Percentiles rank a stretch among this genome's conserved stretches.
Evolutionary conservation across 176 grass and related monocot genomes (phyloP).

Genomic region (Musa itinerans): DNA sequence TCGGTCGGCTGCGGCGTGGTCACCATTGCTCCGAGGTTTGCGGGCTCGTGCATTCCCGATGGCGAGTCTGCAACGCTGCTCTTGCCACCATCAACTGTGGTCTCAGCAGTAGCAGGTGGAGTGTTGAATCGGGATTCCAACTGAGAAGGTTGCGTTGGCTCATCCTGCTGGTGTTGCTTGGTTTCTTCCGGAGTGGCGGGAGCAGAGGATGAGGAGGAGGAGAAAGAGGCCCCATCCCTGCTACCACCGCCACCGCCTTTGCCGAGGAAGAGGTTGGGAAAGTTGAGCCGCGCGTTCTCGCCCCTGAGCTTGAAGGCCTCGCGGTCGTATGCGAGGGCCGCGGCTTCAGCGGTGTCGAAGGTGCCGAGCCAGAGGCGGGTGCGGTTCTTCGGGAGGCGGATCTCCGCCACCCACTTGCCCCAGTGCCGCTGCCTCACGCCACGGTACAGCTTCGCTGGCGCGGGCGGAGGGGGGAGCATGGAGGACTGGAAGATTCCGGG

Average conservation of each 20-base stretch:
- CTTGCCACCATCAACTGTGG: slow-evolving; percentile 16
- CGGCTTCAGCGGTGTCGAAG: slow-evolving; percentile 72
- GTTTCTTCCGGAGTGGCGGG: slow-evolving; percentile 25
- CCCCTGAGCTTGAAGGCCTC: slow-evolving; percentile 27
- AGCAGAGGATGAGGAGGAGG: slow-evolving; percentile 19
- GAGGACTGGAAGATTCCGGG: neutral
- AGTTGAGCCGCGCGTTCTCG: slow-evolving; percentile 27
- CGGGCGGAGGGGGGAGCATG: neutral
- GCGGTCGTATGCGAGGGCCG: slow-evolving; percentile 19
- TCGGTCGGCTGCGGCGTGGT: slow-evolving; percentile 15
- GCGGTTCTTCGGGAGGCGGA: slow-evolving; percentile 64
- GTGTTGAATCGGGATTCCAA: slow-evolving; percentile 1
- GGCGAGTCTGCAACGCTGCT: slow-evolving; percentile 33
- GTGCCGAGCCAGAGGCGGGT: slow-evolving; percentile 86
- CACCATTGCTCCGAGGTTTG: slow-evolving; percentile 17
- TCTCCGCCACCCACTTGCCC: slow-evolving; percentile 89
- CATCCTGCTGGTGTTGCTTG: neutral
- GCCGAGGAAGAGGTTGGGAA: slow-evolving; percentile 20
- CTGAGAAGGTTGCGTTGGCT: neutral
- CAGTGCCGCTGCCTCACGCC: slow-evolving; percentile 73
- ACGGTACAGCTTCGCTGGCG: slow-evolving; percentile 58
- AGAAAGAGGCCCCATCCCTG: slow-evolving; percentile 25
- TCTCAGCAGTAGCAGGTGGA: slow-evolving; percentile 17
- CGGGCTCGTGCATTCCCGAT: slow-evolving; percentile 25
- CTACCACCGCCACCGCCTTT: slow-evolving; percentile 17